phyloP scores from a whole-genome alignment of 2,329 filamentous ascomycete genomes.

The Scortechinia acanthostroma region DNA sequence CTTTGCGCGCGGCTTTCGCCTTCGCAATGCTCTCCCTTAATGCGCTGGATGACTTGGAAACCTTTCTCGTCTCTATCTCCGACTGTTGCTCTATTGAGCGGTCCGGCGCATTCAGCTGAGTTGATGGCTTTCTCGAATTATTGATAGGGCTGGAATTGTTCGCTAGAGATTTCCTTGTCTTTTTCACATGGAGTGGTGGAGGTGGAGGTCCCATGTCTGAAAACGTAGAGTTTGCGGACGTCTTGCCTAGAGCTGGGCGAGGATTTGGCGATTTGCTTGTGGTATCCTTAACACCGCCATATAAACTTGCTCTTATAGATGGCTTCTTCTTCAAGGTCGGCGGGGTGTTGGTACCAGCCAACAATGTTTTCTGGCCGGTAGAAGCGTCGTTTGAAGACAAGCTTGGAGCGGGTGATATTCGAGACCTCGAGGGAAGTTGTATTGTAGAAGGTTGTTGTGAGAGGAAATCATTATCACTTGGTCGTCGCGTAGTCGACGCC shows the following conservation, averaged over 20 bases:
- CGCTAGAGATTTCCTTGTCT: background rate
- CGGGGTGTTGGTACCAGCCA: background rate
- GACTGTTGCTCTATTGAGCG: background rate
- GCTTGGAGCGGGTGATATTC: background rate
- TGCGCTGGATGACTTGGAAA: conserved; percentile 40
- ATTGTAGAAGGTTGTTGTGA: background rate
- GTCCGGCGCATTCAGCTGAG: background rate
- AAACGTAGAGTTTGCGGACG: conserved; percentile 10
- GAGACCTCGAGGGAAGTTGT: background rate
- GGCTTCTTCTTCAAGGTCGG: background rate
- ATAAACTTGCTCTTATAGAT: background rate
- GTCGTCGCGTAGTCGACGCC: conserved; percentile 18
- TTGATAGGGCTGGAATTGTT: background rate
- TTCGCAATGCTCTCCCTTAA: conserved; percentile 59
- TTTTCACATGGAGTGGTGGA: conserved; percentile 12
- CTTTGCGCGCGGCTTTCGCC: conserved; percentile 48
- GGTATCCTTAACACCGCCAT: background rate
- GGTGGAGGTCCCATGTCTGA: conserved; percentile 13
- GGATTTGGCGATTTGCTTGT: background rate
- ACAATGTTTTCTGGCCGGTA: background rate
- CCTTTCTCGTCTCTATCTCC: conserved; percentile 24
- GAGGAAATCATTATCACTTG: conserved; percentile 14
- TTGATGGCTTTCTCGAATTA: background rate
- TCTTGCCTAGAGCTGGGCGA: conserved; percentile 5
- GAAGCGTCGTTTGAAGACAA: background rate